These are phyloP conservation scores for Bretziella fagacearum DNA, from an alignment of 2,329 filamentous ascomycete genomes.

Conservation along the genomic window DNA sequence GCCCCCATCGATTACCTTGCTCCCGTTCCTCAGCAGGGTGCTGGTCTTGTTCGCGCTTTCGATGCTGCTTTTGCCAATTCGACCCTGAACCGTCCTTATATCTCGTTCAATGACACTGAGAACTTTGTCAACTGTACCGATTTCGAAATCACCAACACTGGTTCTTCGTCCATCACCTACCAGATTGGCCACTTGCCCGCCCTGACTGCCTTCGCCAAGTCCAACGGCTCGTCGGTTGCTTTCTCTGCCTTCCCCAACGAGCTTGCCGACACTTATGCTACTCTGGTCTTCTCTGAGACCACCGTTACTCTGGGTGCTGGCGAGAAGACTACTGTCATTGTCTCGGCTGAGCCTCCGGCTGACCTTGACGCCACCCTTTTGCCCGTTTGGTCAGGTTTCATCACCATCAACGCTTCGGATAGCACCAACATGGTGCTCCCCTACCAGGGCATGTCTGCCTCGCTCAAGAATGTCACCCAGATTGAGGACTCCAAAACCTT, in stretches of 20 bases:
- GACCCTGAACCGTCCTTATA: slow-evolving; percentile 35
- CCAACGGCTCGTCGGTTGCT: slow-evolving; percentile 21
- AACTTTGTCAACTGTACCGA: slow-evolving; percentile 32
- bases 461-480: slow-evolving; percentile 22
- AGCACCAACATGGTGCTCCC: slow-evolving; percentile 24
- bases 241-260: slow-evolving; percentile 31
- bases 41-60: slow-evolving; percentile 40
- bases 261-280: slow-evolving; percentile 26
- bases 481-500: slow-evolving; percentile 19
- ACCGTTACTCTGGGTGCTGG: slow-evolving; percentile 24
- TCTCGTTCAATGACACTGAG: slow-evolving; percentile 48
- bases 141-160: slow-evolving; percentile 40
- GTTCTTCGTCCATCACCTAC: slow-evolving; percentile 32
- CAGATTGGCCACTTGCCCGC: slow-evolving; percentile 33
- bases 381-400: slow-evolving; percentile 28
- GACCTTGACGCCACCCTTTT: slow-evolving; percentile 20
- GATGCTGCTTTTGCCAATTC: slow-evolving; percentile 39
- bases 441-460: slow-evolving; percentile 24
- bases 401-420: slow-evolving; percentile 25
- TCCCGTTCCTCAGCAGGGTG: slow-evolving; percentile 43
- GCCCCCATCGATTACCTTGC: slow-evolving; percentile 26
- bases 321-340: slow-evolving; percentile 18
- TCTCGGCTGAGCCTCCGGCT: slow-evolving; percentile 20
- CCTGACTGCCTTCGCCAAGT: slow-evolving; percentile 37
- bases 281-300: slow-evolving; percentile 26